A percentile compares a stretch with the other conserved stretches of the same genome.
phyloP scores from a whole-genome alignment of 129 eudicot genomes.

The Pulicaria dysenterica region DNA sequence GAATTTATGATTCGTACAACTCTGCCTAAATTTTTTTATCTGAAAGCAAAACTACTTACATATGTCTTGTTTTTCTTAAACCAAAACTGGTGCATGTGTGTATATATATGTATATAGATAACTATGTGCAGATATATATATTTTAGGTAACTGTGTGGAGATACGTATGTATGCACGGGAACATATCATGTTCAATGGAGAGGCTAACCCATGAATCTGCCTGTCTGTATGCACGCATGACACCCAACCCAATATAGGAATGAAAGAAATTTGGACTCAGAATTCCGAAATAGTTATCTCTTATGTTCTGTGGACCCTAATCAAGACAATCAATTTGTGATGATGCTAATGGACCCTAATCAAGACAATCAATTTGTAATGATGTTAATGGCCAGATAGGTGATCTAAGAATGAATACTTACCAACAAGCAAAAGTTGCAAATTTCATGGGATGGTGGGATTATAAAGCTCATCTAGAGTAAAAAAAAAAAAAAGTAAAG shows the following conservation, averaged over 20 bases:
- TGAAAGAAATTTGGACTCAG: background rate
- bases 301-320: background rate
- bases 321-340: no score
- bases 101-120: background rate
- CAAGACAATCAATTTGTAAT: background rate
- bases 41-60: background rate
- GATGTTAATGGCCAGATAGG: background rate
- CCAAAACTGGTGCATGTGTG: background rate
- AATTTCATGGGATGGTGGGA: background rate
- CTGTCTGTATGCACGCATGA: background rate
- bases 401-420: background rate
- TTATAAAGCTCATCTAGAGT: background rate
- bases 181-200: background rate
- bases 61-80: background rate
- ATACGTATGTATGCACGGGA: slow-evolving; percentile 18
- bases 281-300: background rate
- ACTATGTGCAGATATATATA: slow-evolving; percentile 1
- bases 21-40: background rate
- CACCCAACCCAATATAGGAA: background rate
- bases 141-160: background rate
- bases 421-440: background rate
- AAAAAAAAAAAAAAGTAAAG: no score
- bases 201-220: background rate
- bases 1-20: background rate
- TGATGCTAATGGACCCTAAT: background rate